Evolutionary conservation across 2,329 filamentous ascomycete species (phyloP).

Genomic region (Pseudocercospora vitis): DNA sequence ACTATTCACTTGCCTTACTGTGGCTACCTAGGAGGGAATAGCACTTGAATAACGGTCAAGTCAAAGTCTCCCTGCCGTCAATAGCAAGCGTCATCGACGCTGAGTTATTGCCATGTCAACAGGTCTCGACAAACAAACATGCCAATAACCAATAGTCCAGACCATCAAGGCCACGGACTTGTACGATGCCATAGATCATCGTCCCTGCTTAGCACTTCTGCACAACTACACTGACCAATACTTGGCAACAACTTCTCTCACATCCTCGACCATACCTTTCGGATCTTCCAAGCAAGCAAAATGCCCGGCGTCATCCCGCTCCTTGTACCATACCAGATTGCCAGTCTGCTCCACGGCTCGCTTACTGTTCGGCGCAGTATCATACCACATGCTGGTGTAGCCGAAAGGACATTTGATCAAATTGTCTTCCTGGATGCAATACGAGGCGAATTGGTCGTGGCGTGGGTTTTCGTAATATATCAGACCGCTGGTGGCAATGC

Average conservation of each 20-base stretch:
- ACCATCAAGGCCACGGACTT: too few relatives aligned
- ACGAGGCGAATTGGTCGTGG: conserved; percentile 42
- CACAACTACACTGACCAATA: conserved; percentile 14
- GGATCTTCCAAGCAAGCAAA: conserved; percentile 36
- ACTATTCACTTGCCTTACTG: too few relatives aligned
- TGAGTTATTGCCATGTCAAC: too few relatives aligned
- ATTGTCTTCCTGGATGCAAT: conserved; percentile 40
- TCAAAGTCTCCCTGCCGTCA: too few relatives aligned
- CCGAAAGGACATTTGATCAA: conserved; percentile 41
- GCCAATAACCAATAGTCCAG: too few relatives aligned
- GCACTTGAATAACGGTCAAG: too few relatives aligned
- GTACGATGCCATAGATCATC: too few relatives aligned
- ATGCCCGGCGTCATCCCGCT: conserved; percentile 32
- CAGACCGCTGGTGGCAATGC: conserved; percentile 41
- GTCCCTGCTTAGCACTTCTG: too few relatives aligned
- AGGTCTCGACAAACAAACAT: too few relatives aligned
- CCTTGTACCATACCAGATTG: conserved; percentile 42
- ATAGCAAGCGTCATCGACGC: too few relatives aligned
- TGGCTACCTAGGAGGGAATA: too few relatives aligned
- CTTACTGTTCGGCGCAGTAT: conserved; percentile 41
- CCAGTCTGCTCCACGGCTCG: conserved; percentile 39
- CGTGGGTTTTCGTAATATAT: conserved; percentile 44
- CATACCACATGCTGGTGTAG: conserved; percentile 41
- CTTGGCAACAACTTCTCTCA: conserved; percentile 28
- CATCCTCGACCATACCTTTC: conserved; percentile 32